phyloP scores from a whole-genome alignment of 129 eudicot species.

The Glebionis coronaria region DNA sequence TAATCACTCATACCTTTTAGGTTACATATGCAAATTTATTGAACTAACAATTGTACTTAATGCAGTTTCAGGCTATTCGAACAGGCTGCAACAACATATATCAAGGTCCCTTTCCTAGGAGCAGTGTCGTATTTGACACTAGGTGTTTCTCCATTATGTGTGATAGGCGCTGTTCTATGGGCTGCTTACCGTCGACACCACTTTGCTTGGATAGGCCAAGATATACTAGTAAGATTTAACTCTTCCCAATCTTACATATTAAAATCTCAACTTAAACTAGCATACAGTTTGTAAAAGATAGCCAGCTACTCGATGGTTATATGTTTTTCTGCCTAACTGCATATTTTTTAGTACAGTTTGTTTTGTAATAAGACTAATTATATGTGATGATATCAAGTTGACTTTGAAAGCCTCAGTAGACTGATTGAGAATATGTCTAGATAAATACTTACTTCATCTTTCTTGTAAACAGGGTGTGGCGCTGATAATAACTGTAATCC shows the following conservation, averaged over 20 bases:
- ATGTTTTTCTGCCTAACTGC: neutral
- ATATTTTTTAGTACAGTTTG: neutral
- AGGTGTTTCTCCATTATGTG: conserved; percentile 85
- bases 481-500: conserved; percentile 90
- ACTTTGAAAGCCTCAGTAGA: neutral
- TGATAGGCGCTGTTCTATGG: conserved; percentile 75
- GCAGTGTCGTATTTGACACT: conserved; percentile 74
- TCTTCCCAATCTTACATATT: neutral
- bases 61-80: conserved; percentile 81
- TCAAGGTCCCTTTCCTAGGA: conserved; percentile 82
- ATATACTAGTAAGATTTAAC: conserved; percentile 74
- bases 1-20: neutral
- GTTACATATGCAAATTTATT: neutral
- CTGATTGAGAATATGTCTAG: neutral
- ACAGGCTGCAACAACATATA: conserved; percentile 64
- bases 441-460: neutral
- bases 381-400: neutral
- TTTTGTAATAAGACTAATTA: neutral
- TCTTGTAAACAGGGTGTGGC: conserved; percentile 76
- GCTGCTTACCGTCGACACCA: conserved; percentile 68
- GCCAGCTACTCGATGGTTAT: neutral
- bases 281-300: neutral
- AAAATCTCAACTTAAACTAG: neutral
- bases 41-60: conserved; percentile 26
- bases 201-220: conserved; percentile 98